Base-by-base conservation (phyloP, 2,329 filamentous ascomycete species). In the Penicillium olsonii region DNA sequence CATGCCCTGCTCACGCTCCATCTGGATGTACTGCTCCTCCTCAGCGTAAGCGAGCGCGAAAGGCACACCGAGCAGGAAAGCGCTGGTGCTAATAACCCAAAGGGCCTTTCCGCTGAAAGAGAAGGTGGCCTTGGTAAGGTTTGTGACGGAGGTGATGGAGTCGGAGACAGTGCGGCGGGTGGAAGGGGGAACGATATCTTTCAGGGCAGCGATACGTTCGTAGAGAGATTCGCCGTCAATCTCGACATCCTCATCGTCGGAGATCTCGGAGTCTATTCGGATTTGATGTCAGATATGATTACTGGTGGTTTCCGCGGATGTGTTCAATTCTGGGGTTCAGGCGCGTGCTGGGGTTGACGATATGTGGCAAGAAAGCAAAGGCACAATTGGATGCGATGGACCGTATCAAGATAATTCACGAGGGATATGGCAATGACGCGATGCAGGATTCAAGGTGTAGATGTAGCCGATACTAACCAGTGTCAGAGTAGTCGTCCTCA, bases 1-100 rank as follows among this genome's bases (percentile, higher is more conserved):
- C 90, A 96, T 94, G 73, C 88, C 86, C 83, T 92, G 91, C 78
- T 96, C 92, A 74, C 91, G 85, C 84, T 99, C 94, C 90, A 96
- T 95, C 79, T 96, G 92, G 59, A 92, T 81, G 71, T 95, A 85
- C 79, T 96, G 90, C 81, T 96, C 91, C 79, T 99, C 94, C 80
- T 99, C 94, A 57, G 88, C 86, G 70, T 91, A 92, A 50, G 91
- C 92, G 61, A 99, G 79, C 51, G 91, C 92, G 80, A 91, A 97
- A 48, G 94, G 94, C 43, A 97, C 90, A 63, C 91, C 92, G 57
- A 97, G 77, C 69, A 99, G 78, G 68, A 99, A 82, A 52, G 90
- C 90, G 54, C 87, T 92, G 57, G 92, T 96, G 74, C 87, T 90
- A 51, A 99, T 78, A 48, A 96, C 85, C 90, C 91, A 99, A 61